Conservation (phyloP, 805 yeast genomes). For the Yarrowia divulgata region DNA sequence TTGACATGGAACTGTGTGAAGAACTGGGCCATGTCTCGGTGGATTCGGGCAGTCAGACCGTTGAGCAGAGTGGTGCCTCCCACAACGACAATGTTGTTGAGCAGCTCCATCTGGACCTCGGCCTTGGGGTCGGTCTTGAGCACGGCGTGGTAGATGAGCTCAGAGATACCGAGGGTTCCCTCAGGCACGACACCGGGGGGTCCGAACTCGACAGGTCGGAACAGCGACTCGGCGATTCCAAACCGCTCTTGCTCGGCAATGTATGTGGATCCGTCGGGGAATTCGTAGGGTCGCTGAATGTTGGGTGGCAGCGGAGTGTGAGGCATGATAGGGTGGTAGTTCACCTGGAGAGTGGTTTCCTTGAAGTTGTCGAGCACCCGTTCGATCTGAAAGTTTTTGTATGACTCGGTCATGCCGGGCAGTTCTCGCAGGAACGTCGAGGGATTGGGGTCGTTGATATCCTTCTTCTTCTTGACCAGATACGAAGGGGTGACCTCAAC, state of each 20-base stretch:
- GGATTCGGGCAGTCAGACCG: conserved; percentile 63
- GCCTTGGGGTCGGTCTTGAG: conserved; percentile 58
- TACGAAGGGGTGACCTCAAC: conserved; percentile 51
- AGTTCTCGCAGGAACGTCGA: conserved; percentile 28
- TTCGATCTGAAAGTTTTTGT: conserved; percentile 52
- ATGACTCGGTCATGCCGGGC: conserved; percentile 53
- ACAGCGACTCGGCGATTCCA: conserved; percentile 69
- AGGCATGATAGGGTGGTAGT: conserved; percentile 54
- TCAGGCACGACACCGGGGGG: conserved; percentile 57
- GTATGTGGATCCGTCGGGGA: conserved; percentile 62
- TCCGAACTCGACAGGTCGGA: conserved; percentile 65
- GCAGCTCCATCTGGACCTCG: conserved; percentile 53
- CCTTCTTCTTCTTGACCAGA: conserved; percentile 48
- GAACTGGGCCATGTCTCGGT: conserved; percentile 61
- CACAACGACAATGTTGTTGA: conserved; percentile 62
- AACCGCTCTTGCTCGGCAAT: conserved; percentile 62
- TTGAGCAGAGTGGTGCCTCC: conserved; percentile 66
- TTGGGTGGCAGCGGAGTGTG: conserved; percentile 49
- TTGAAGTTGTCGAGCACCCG: conserved; percentile 60
- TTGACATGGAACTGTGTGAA: conserved; percentile 60
- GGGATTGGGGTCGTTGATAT: conserved; percentile 33
- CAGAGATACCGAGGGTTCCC: conserved; percentile 57
- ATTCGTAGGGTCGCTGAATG: conserved; percentile 59
- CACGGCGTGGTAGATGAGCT: conserved; percentile 56
- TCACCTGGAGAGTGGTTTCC: conserved; percentile 52